Evolutionary conservation across 2,329 filamentous ascomycete species (phyloP), one percentile per base, ranked within the genome.

Genomic region (Pseudopithomyces maydicus): DNA sequence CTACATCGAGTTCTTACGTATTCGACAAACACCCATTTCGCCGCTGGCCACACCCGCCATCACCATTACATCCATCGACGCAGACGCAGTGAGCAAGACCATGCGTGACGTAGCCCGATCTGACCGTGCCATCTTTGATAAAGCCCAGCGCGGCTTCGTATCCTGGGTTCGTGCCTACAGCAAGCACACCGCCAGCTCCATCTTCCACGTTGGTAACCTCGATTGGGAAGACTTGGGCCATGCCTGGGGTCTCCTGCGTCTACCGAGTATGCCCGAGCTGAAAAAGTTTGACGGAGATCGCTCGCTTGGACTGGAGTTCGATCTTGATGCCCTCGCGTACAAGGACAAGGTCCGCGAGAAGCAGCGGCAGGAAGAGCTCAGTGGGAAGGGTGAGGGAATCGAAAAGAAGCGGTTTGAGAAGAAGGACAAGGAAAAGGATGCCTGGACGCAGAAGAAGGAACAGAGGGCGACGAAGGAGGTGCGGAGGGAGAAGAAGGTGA

Each of bases 191-290:
- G 92, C 94, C 1, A 89, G 87, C 57, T 96, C 92, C 69, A 98
- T 99, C 64, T 99, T 99, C 80, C 87, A 90, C 11, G 81, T 92
- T 2, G 75, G 82, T 2, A 92, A 96, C 68, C 82, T 97, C 15
- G 89, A 97, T 74, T 99, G 95, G 95, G 79, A 84, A 5, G 89
- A 92, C 52, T 82, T 95, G 0, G 94, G 88, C 0, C 82, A 86
- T 52, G 90, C 89, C 0, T 99, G 94, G 91, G 95, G 91, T 1
- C 81, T 99, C 0, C 81, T 97, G 2, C 88, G 88, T 49, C 82
- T 98, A 62, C 95, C 95, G 3, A 92, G 90, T 72, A 99, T 99
- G 95, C 94, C 95, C 0, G 95, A 99, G 75, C 79, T 80, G 20
- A 81, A 80, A 63, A 77, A 75, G 15, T 79, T 78, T 67, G 76